These are phyloP conservation scores for Glebionis coronaria DNA, from an alignment of 129 eudicot species.

Conservation along the genomic window DNA sequence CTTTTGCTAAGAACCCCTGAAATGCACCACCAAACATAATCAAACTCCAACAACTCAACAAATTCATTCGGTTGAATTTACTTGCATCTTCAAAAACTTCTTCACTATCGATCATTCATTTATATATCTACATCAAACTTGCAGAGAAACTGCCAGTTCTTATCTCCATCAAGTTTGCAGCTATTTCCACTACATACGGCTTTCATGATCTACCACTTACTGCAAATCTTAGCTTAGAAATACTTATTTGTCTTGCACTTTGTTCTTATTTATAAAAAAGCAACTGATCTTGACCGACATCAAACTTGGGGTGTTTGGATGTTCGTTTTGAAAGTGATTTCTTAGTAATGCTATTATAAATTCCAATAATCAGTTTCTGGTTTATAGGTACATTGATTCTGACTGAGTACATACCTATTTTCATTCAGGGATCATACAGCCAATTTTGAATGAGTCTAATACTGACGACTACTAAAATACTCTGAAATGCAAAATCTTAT, in stretches of 20 bases:
- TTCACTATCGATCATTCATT: neutral
- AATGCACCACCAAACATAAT: slow-evolving; percentile 23
- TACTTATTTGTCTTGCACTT: too few species aligned
- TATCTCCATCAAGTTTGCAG: slow-evolving; percentile 6
- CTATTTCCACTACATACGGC: neutral
- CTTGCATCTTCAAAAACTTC: slow-evolving; percentile 7
- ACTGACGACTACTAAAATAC: too few species aligned
- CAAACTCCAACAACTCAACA: slow-evolving; percentile 13
- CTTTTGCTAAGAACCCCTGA: slow-evolving; percentile 98
- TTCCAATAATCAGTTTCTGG: neutral
- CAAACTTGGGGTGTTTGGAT: neutral
- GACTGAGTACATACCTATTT: too few species aligned
- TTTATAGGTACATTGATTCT: neutral
- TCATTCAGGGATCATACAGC: too few species aligned
- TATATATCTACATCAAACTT: slow-evolving; percentile 1
- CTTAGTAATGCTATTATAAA: too few species aligned
- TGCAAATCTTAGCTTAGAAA: neutral
- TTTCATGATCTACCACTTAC: slow-evolving; percentile 3
- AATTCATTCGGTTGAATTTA: neutral
- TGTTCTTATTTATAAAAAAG: neutral
- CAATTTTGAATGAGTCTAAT: too few species aligned
- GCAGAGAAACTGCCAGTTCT: neutral
- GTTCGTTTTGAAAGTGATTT: neutral
- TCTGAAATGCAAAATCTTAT: too few species aligned
- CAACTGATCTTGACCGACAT: neutral